phyloP scores from a whole-genome alignment of 2,329 filamentous ascomycete species.

The Colletotrichum sp. region DNA sequence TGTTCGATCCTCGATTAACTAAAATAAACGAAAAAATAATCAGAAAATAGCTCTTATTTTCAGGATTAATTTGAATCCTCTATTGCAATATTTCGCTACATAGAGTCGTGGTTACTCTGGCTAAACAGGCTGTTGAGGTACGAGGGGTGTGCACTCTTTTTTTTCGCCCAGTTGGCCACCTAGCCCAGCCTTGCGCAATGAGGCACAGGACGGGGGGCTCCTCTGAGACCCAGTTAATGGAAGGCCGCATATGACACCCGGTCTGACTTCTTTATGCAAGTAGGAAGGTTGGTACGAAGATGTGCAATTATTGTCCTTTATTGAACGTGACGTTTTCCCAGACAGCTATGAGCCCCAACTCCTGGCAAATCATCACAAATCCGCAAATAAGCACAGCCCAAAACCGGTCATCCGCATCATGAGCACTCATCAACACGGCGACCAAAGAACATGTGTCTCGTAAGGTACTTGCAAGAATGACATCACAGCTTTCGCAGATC shows the following conservation, averaged over 20 bases:
- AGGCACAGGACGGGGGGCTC: not conserved
- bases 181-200: not conserved
- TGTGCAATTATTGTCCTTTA: not conserved
- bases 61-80: no score
- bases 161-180: no score
- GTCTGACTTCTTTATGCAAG: not conserved
- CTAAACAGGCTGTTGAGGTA: no score
- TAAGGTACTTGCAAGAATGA: not conserved
- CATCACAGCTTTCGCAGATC: not conserved
- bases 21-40: no score
- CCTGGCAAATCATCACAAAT: not conserved
- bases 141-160: no score
- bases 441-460: not conserved
- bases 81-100: fast-evolving
- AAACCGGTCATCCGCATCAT: not conserved
- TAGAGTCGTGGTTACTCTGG: no score
- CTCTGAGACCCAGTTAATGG: not conserved
- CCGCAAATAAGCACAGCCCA: not conserved
- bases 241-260: not conserved
- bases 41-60: no score
- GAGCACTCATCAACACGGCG: not conserved
- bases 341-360: not conserved
- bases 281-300: not conserved
- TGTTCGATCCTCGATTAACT: no score
- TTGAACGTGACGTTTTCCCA: not conserved